These are phyloP conservation scores for Physocladia obscura DNA, from an alignment of 192 early-diverging fungal species.

Conservation along the genomic window DNA sequence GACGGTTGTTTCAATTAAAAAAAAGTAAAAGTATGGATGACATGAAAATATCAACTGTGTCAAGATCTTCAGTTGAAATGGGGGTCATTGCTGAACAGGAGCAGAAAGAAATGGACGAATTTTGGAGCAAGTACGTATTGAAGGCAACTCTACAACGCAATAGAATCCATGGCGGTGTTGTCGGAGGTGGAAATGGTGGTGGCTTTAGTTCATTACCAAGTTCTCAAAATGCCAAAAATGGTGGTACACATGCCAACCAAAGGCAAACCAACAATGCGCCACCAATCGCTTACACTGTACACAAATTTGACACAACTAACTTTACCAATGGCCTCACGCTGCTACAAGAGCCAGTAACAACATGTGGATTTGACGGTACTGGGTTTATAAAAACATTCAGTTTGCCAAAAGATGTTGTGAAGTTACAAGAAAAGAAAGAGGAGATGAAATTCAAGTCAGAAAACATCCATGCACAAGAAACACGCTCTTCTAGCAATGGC, in stretches of 20 bases:
- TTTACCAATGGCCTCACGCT: conserved; percentile 10
- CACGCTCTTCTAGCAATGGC: too few species aligned
- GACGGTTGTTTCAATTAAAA: neutral
- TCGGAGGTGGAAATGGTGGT: neutral
- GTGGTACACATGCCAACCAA: neutral
- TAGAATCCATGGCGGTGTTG: conserved; percentile 7
- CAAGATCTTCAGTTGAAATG: neutral
- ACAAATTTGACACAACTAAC: conserved; percentile 18
- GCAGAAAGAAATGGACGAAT: neutral
- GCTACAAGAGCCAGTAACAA: conserved; percentile 20
- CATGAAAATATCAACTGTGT: conserved; percentile 4
- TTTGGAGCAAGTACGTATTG: conserved; percentile 14
- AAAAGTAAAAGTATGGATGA: conserved; percentile 3
- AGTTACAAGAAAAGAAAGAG: neutral
- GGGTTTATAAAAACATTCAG: conserved; percentile 33
- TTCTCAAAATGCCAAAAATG: too few species aligned
- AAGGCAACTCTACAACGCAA: conserved; percentile 37
- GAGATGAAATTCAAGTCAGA: too few species aligned
- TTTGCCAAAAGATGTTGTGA: conserved; percentile 3
- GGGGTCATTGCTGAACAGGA: neutral
- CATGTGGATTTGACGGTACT: conserved; percentile 35
- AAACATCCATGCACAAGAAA: too few species aligned
- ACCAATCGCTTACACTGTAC: conserved; percentile 36
- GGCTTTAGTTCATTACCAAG: conserved; percentile 1
- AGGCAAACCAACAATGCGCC: neutral